Base-by-base conservation (phyloP, 352 stramenopile species). In the Globisporangium mamillatum region DNA sequence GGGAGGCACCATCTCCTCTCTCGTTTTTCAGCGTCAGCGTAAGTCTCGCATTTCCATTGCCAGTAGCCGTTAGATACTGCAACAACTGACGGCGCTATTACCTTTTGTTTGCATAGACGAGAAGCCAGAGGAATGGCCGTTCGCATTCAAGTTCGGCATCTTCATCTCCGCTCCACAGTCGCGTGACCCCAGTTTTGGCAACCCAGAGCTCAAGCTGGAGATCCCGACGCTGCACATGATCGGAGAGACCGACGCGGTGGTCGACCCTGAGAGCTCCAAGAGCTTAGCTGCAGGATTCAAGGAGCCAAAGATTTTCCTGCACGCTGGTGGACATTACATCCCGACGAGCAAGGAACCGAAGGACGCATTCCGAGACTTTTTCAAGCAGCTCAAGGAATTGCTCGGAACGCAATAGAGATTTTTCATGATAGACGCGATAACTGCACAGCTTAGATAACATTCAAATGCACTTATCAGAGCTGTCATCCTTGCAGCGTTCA, bases 321-420 rank as follows among this genome's bases (percentile, higher is more conserved):
- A 96, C 61, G 10, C 80, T 1, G 87, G 89, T 24, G 89, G 89
- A 0, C 89, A 96, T 66, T 96, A 96, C 72, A 92, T 96, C 58
- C 87, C 89, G 7, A 90, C 89, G 8, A 92, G 92, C 71, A 94
- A 95, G 67, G 86, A 91, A 24, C 75, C 82, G 5, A 94, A 94
- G 60, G 84, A 94, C 53, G 75, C 78, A 18, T 80, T 91, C 65
- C 81, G 86, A 67, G 74, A 78, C 46, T 94, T 94, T 48, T 79
- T 93, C 61, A 83, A 91, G 67, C 69, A 80, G 16, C 78, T 85
- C 1, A 75, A 68, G 60, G 38, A 69, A 14, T 18, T 27, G 63
- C 63, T 29, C 2, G 12, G 22, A 36, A 55, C 36, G 24, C 14
- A 52, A 14, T 56, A 56, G 55, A 63, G 57, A 61, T 27, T 27